Percentiles rank a stretch among this genome's conserved stretches.
These are phyloP conservation scores for Recurvomyces mirabilis DNA, from an alignment of 495 filamentous ascomycete genomes.

Conservation along the genomic window DNA sequence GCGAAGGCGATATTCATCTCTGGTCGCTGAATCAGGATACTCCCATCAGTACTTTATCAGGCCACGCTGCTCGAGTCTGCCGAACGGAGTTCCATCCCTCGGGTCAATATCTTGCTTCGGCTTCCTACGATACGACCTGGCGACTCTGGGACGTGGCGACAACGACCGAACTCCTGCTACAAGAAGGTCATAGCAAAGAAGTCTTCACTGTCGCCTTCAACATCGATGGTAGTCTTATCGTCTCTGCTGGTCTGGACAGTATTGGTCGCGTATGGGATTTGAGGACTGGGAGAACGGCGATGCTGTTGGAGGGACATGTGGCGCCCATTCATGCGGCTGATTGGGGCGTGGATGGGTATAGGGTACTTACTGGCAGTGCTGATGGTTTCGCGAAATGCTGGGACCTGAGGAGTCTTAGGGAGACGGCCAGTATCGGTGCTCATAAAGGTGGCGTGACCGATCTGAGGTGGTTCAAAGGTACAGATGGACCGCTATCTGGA, in stretches of 20 bases:
- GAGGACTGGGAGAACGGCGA: conserved; percentile 85
- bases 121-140: conserved; percentile 95
- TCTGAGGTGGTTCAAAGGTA: conserved; percentile 83
- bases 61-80: conserved; percentile 78
- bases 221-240: conserved; percentile 78
- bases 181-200: conserved; percentile 90
- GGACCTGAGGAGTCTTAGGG: conserved; percentile 83
- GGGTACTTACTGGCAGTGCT: conserved; percentile 77
- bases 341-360: conserved; percentile 83
- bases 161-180: conserved; percentile 69
- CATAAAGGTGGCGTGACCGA: conserved; percentile 89
- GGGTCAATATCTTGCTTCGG: conserved; percentile 79
- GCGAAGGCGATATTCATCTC: conserved; percentile 78
- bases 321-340: conserved; percentile 85
- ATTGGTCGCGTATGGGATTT: conserved; percentile 95
- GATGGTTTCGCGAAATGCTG: conserved; percentile 97
- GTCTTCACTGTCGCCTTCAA: conserved; percentile 85
- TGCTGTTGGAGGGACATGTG: conserved; percentile 91
- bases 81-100: conserved; percentile 92
- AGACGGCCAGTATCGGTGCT: conserved; percentile 73
- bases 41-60: conserved; percentile 70
- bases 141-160: conserved; percentile 89
- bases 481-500: conserved; percentile 43
- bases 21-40: conserved; percentile 81
- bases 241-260: conserved; percentile 83